Evolutionary conservation across 805 yeast genomes (phyloP).

Genomic region (Saturnispora besseyi): DNA sequence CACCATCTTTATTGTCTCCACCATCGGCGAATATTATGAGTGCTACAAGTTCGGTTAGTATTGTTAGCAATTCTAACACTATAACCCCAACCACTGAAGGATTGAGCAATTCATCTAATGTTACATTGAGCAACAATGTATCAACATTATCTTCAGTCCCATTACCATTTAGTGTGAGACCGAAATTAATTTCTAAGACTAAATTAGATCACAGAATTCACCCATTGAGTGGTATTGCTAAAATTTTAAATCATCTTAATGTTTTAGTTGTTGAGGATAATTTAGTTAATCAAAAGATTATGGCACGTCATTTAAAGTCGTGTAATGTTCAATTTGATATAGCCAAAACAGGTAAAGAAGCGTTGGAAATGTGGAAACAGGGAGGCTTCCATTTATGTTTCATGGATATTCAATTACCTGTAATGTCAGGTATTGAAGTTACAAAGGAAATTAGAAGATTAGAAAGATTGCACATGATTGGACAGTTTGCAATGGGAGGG

Average conservation of each 20-base stretch:
- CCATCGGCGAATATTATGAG: background rate
- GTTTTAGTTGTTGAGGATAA: constrained; percentile 95
- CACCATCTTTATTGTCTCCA: background rate
- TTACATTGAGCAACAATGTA: background rate
- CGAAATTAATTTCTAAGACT: background rate
- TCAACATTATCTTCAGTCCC: background rate
- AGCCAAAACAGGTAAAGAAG: constrained; percentile 92
- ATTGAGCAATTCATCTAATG: background rate
- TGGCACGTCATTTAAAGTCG: constrained; percentile 78
- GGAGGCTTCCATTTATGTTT: constrained; percentile 93
- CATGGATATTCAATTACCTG: constrained; percentile 97
- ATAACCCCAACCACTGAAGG: background rate
- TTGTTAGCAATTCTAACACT: background rate
- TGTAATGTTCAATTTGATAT: constrained; percentile 77
- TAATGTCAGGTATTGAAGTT: constrained; percentile 91
- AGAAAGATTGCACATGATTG: constrained; percentile 74
- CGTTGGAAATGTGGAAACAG: constrained; percentile 85
- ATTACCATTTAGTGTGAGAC: background rate
- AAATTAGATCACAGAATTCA: constrained; percentile 8
- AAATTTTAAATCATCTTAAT: constrained; percentile 79
- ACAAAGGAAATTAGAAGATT: constrained; percentile 82
- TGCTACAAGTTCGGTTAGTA: constrained; percentile 1
- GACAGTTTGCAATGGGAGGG: constrained; percentile 35
- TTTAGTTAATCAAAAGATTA: constrained; percentile 83
- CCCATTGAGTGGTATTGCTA: constrained; percentile 26